A percentile compares a stretch with the other conserved stretches of the same genome.
These are phyloP conservation scores for Lachnellula hyalina DNA, from an alignment of 2,329 filamentous ascomycete species.

Conservation along the genomic window DNA sequence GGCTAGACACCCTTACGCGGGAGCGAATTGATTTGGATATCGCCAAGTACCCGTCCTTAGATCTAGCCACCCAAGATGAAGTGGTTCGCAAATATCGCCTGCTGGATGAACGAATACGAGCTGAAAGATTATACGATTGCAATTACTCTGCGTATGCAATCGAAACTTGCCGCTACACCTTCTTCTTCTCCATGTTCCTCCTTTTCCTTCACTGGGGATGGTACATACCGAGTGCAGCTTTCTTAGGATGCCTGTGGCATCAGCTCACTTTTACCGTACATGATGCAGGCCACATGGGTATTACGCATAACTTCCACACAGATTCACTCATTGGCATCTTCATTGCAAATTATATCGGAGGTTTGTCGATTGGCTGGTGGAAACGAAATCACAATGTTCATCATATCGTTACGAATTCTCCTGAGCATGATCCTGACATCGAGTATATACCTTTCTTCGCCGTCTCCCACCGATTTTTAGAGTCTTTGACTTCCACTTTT, in stretches of 20 bases:
- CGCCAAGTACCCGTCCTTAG: constrained; percentile 74
- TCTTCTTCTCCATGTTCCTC: constrained; percentile 60
- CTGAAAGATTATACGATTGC: constrained; percentile 76
- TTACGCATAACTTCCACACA: constrained; percentile 81
- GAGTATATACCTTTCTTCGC: constrained; percentile 87
- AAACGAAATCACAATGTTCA: constrained; percentile 95
- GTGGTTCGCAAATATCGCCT: constrained; percentile 80
- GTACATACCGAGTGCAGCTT: constrained; percentile 66
- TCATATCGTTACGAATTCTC: constrained; percentile 91
- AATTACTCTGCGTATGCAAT: constrained; percentile 74
- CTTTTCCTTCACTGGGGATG: constrained; percentile 57
- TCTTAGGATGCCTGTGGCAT: constrained; percentile 84
- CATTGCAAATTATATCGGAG: constrained; percentile 84
- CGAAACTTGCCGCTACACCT: constrained; percentile 66
- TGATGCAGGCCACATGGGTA: constrained; percentile 95
- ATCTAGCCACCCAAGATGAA: constrained; percentile 64
- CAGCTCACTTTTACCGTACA: constrained; percentile 92
- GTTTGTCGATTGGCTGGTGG: constrained; percentile 93
- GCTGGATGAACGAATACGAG: constrained; percentile 65
- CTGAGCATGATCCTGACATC: constrained; percentile 95
- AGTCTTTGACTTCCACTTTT: constrained; percentile 69
- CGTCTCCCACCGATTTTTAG: constrained; percentile 74
- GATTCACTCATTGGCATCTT: constrained; percentile 86
- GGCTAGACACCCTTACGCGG: constrained; percentile 67
- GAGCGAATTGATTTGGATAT: constrained; percentile 72